A percentile compares a stretch with the other conserved stretches of the same genome.
These are phyloP conservation scores for Alternaria rosae DNA, from an alignment of 2,329 filamentous ascomycete genomes.

Conservation along the genomic window DNA sequence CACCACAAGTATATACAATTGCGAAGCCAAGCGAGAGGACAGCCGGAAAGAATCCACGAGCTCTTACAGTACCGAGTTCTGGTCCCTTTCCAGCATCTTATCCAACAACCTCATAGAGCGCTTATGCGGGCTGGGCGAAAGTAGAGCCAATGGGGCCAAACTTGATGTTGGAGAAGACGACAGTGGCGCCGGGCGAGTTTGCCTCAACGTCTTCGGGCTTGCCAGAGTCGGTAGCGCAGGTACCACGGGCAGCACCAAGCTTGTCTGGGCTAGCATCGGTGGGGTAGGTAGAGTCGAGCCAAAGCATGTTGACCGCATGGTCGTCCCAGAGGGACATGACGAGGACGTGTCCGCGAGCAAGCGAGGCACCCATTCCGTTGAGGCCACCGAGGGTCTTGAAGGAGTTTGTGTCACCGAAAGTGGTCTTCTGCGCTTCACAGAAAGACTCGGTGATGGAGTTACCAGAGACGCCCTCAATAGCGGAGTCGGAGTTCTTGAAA, in stretches of 20 bases:
- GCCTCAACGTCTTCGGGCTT: slow-evolving; percentile 48
- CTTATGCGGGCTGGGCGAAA: slow-evolving; percentile 43
- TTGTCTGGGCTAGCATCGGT: slow-evolving; percentile 44
- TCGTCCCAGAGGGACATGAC: slow-evolving; percentile 72
- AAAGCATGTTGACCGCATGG: slow-evolving; percentile 73
- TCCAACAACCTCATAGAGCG: background rate
- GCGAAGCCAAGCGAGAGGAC: slow-evolving; percentile 15
- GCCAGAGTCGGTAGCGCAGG: slow-evolving; percentile 48
- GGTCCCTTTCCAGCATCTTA: background rate
- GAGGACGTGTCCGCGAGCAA: slow-evolving; percentile 68
- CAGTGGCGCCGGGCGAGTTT: slow-evolving; percentile 43
- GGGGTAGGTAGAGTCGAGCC: slow-evolving; percentile 75
- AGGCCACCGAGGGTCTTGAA: slow-evolving; percentile 66
- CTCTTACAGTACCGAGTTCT: background rate
- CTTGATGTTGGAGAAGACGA: slow-evolving; percentile 52
- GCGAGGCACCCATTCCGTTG: slow-evolving; percentile 61
- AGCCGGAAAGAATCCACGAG: background rate
- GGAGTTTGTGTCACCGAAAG: slow-evolving; percentile 62
- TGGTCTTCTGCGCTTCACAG: slow-evolving; percentile 64
- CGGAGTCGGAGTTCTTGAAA: slow-evolving; percentile 55
- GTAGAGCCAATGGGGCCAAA: slow-evolving; percentile 52
- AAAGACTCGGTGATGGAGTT: slow-evolving; percentile 66
- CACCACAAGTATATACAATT: slow-evolving; percentile 21
- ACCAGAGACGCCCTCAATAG: slow-evolving; percentile 55
- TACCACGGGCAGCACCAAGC: slow-evolving; percentile 48